These are phyloP conservation scores for Papiliotrema terrestris DNA, from an alignment of 1,284 basidiomycete genomes.

Conservation along the genomic window DNA sequence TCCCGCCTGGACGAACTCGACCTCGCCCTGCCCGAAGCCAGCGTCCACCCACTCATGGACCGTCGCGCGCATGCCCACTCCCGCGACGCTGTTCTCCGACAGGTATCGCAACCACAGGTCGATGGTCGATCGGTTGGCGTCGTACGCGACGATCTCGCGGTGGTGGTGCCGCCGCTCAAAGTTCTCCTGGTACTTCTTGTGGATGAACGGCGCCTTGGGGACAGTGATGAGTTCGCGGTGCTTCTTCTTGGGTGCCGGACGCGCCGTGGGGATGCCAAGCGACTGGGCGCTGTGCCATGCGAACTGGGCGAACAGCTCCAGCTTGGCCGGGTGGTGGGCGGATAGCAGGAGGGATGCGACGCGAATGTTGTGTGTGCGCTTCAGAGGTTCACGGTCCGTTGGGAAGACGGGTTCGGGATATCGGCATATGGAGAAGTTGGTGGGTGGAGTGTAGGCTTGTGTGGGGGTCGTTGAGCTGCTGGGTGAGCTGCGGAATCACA, in stretches of 20 bases:
- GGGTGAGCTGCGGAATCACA: background rate
- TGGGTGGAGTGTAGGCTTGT: background rate
- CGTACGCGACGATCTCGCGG: slow-evolving; percentile 84
- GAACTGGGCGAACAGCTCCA: slow-evolving; percentile 82
- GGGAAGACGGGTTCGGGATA: slow-evolving; percentile 14
- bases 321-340: slow-evolving; percentile 62
- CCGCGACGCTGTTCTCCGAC: slow-evolving; percentile 69
- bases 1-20: slow-evolving; percentile 27
- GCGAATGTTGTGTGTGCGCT: slow-evolving; percentile 64
- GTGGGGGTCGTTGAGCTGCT: background rate
- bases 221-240: slow-evolving; percentile 84
- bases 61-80: slow-evolving; percentile 80
- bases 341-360: slow-evolving; percentile 81
- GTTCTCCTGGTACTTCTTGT: slow-evolving; percentile 96
- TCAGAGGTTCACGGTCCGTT: slow-evolving; percentile 15
- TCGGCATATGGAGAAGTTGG: slow-evolving; percentile 2
- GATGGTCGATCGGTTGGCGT: slow-evolving; percentile 75
- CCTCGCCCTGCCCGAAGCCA: slow-evolving; percentile 58
- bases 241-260: slow-evolving; percentile 67
- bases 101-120: slow-evolving; percentile 81
- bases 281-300: slow-evolving; percentile 76
- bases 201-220: slow-evolving; percentile 76
- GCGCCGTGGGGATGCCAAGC: slow-evolving; percentile 76
- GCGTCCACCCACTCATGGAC: slow-evolving; percentile 70
- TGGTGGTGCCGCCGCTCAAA: slow-evolving; percentile 83